Evolutionary conservation across 345 rosid genomes (phyloP).

Genomic region (Leavenworthia alabamica): DNA sequence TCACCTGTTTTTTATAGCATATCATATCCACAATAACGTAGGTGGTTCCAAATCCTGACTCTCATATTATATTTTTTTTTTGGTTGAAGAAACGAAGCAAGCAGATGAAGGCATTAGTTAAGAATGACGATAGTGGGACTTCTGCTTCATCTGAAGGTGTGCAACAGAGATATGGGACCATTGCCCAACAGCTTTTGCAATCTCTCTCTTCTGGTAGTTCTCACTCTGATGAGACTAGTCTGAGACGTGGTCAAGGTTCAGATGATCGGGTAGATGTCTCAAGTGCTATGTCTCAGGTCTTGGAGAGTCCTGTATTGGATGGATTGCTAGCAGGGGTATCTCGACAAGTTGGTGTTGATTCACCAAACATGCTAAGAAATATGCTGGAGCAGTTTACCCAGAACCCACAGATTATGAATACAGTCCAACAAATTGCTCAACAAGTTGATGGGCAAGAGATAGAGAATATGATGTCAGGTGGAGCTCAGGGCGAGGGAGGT

Average conservation of each 20-base stretch:
- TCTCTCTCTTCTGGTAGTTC: slow-evolving; percentile 52
- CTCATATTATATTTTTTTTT: slow-evolving; percentile 12
- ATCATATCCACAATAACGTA: background rate
- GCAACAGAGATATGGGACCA: slow-evolving; percentile 29
- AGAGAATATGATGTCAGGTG: slow-evolving; percentile 65
- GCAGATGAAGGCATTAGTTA: slow-evolving; percentile 36
- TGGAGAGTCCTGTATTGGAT: slow-evolving; percentile 60
- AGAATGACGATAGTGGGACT: slow-evolving; percentile 35
- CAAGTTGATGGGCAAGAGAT: slow-evolving; percentile 72
- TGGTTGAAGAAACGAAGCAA: slow-evolving; percentile 39
- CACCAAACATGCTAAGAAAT: slow-evolving; percentile 69
- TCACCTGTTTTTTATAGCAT: background rate
- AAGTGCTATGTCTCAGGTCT: slow-evolving; percentile 59
- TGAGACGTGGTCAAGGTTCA: slow-evolving; percentile 34
- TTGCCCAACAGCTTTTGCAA: slow-evolving; percentile 58
- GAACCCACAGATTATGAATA: slow-evolving; percentile 77
- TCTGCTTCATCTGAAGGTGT: slow-evolving; percentile 36
- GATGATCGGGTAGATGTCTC: slow-evolving; percentile 45
- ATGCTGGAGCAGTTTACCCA: slow-evolving; percentile 81
- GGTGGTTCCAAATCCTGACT: slow-evolving; percentile 3
- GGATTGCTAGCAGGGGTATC: slow-evolving; percentile 67
- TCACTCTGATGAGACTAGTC: slow-evolving; percentile 20
- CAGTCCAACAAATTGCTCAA: slow-evolving; percentile 81
- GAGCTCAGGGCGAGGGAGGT: slow-evolving; percentile 50
- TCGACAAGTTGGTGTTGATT: slow-evolving; percentile 68